Evolutionary conservation across 305 asterid species (phyloP), one percentile per base, ranked within the genome.

Genomic region (Plantago lanceolata): DNA sequence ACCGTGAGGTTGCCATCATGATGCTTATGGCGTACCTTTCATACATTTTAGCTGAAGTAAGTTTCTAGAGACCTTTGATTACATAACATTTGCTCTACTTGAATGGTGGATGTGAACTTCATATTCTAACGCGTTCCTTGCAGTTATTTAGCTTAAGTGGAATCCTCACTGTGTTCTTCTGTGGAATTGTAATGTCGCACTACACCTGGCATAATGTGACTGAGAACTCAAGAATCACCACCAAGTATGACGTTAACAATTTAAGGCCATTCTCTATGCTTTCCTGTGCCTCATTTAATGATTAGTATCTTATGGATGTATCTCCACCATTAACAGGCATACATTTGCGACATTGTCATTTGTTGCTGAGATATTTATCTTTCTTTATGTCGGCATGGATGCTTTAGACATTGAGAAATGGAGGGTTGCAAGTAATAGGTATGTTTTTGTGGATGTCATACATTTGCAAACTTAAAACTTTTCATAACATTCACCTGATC

Each of bases 141-240:
- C 86, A 83, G 89, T 60, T 83, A 63, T 80, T 81, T 65, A 72
- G 78, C 70, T 74, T 83, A 67, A 83, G 86, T 20, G 82, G 86
- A 45, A 83, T 83, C 75, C 86, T 83, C 66, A 83, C 89, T 1
- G 89, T 83, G 48, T 83, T 83, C 84, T 83, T 83, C 74, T 80
- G 86, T 61, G 89, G 89, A 54, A 80, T 83, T 67, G 86, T 83
- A 72, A 83, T 83, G 89, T 83, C 89, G 28, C 89, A 83, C 69
- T 83, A 83, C 77, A 83, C 89, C 59, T 83, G 89, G 89, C 86
- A 83, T 76, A 83, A 83, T 64, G 86, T 83, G 67, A 83, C 89
- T 8, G 83, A 83, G 73, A 83, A 81, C 68, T 83, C 89, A 18
- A 80, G 89, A 73, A 67, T 83, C 64, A 83, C 89, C 65, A 83